Percentiles rank a stretch among this genome's conserved stretches.
phyloP scores from a whole-genome alignment of 495 filamentous ascomycete genomes.

The Penicillium dipodomyicola region DNA sequence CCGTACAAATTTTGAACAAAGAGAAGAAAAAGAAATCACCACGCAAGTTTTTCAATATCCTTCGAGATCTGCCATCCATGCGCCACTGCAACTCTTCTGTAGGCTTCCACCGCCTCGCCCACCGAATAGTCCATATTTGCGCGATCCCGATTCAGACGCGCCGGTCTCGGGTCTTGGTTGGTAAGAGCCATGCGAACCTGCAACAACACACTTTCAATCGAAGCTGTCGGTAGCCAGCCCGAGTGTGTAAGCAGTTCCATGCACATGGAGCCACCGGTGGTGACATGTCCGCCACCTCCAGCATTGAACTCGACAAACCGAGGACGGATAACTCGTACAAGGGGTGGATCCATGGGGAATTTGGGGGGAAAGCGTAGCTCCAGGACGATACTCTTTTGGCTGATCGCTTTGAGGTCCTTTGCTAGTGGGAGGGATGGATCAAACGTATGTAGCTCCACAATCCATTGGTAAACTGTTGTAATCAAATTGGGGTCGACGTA shows the following conservation, averaged over 20 bases:
- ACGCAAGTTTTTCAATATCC: conserved; percentile 26
- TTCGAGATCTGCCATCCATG: conserved; percentile 58
- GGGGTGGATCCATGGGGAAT: conserved; percentile 78
- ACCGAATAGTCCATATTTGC: conserved; percentile 56
- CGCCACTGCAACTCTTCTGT: conserved; percentile 57
- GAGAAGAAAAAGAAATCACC: conserved; percentile 7
- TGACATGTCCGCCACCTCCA: conserved; percentile 88
- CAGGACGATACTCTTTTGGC: conserved; percentile 65
- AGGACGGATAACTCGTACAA: conserved; percentile 80
- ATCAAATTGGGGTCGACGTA: conserved; percentile 64
- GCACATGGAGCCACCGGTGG: conserved; percentile 82
- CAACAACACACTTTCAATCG: conserved; percentile 76
- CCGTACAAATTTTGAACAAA: not conserved
- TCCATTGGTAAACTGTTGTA: conserved; percentile 86
- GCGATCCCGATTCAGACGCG: conserved; percentile 50
- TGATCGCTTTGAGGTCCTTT: conserved; percentile 64
- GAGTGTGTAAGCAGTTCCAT: conserved; percentile 86
- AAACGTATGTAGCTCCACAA: conserved; percentile 87
- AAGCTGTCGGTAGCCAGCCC: conserved; percentile 73
- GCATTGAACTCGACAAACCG: conserved; percentile 66
- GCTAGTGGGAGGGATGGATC: conserved; percentile 66
- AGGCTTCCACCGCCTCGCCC: conserved; percentile 71
- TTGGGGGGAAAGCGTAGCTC: conserved; percentile 75
- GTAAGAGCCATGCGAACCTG: conserved; percentile 81
- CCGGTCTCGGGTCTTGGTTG: conserved; percentile 65